These are phyloP conservation scores for Pichia nanzhaoensis DNA, from an alignment of 805 yeast species.

Conservation along the genomic window DNA sequence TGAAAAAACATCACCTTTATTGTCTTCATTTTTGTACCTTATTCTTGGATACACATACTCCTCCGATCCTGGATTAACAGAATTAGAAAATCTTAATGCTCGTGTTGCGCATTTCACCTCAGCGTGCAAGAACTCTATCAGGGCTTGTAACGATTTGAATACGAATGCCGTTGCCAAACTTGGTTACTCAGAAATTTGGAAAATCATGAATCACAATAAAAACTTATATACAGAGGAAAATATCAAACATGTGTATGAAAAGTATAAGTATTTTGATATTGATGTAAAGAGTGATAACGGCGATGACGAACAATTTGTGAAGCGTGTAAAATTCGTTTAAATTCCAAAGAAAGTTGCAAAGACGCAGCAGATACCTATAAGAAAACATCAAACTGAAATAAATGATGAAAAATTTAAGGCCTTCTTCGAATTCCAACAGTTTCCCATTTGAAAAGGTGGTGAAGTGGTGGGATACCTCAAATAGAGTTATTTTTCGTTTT, in stretches of 20 bases:
- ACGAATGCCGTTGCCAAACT: slow-evolving; percentile 13
- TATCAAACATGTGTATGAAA: slow-evolving; percentile 6
- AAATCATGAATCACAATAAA: slow-evolving; percentile 12
- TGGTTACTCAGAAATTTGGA: slow-evolving; percentile 13
- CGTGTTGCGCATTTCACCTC: slow-evolving; percentile 17
- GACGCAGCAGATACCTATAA: too few species aligned
- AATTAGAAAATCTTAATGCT: slow-evolving; percentile 16
- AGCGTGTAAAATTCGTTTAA: slow-evolving; percentile 5
- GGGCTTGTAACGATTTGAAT: not conserved
- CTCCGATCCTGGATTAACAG: slow-evolving; percentile 10
- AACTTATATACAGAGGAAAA: slow-evolving; percentile 10
- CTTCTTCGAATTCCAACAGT: too few species aligned
- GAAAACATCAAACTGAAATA: too few species aligned
- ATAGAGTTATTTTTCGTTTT: too few species aligned
- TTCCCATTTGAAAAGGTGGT: too few species aligned
- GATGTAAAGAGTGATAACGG: not conserved
- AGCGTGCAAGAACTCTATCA: slow-evolving; percentile 16
- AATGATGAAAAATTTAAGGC: too few species aligned
- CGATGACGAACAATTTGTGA: not conserved
- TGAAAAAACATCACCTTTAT: slow-evolving; percentile 16
- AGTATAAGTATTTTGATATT: not conserved
- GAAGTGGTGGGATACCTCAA: too few species aligned
- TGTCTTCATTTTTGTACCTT: slow-evolving; percentile 22
- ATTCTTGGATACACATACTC: slow-evolving; percentile 17
- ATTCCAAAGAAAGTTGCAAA: too few species aligned